Evolutionary conservation across 2,329 filamentous ascomycete genomes (phyloP), one percentile per base, ranked within the genome.

Genomic region (Hymenoscyphus infarciens): DNA sequence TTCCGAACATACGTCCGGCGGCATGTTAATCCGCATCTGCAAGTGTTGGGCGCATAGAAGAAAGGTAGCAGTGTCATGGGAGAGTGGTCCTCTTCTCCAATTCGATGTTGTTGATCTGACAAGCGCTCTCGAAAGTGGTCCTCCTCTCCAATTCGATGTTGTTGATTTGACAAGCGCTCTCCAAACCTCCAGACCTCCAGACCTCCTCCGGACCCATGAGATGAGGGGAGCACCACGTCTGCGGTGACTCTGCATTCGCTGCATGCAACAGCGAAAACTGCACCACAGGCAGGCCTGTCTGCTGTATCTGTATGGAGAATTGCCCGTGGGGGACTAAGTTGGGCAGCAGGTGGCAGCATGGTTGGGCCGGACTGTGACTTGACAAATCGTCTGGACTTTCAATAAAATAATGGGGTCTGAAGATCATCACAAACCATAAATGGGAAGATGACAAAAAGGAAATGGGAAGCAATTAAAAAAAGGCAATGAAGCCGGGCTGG

Each of bases 11-110:
- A 29, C 7, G 19, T 45, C 16, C 39, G 54, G 61, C 38, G 31
- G 57, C n/a, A 49, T 13, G 15, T 57, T 63, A 27, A 27, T 63
- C 61, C 61, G 57, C 27, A 25, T 19, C 29, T 61, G 59, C 35
- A 61, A 27, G 55, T 56, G 45, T 56, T 63, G 7, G 55, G 42
- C 56, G 13, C 35, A 42, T 60, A 45, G 35, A 22, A 39, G 27
- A 55, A 29, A 55, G 27, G 27, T 29, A 39, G 53, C 3, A 22
- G 59, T 25, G 13, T 38, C 35, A 38, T 13, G 35, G 16, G 13
- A 38, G 35, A 38, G 35, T 38, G 35, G 35, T 38, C 11, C 33
- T 38, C 11, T 2, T 29, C 42, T 22, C 22, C 42, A 49, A 63
- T 63, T 61, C 58, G 56, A 39, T 35, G 27, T 16, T 35, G 16